Percentiles rank a stretch among this genome's conserved stretches.
phyloP scores from a whole-genome alignment of 2,329 filamentous ascomycete genomes.

The Sordariomycetes sp. region DNA sequence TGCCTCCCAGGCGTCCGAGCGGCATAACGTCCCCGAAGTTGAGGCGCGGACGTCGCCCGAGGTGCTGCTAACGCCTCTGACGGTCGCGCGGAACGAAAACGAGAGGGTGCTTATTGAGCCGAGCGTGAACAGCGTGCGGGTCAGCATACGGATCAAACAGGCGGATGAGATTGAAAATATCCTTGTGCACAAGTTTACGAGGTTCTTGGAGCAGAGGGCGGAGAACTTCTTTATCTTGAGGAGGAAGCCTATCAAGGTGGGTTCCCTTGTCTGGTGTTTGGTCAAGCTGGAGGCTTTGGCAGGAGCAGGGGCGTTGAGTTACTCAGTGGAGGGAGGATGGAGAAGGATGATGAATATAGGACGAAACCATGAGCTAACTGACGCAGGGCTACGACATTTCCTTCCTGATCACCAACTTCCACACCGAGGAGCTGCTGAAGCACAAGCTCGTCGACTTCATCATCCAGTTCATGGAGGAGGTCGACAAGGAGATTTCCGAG shows the following conservation, averaged over 20 bases:
- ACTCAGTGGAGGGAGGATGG: background rate
- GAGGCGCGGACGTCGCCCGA: constrained; percentile 89
- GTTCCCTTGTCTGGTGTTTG: constrained; percentile 9
- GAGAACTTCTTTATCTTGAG: constrained; percentile 95
- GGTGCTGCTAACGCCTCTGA: constrained; percentile 81
- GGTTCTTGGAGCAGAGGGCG: constrained; percentile 89
- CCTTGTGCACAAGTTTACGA: constrained; percentile 93
- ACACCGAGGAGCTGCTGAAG: constrained; percentile 97
- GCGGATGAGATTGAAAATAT: constrained; percentile 98
- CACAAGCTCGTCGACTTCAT: constrained; percentile 99
- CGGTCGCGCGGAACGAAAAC: constrained; percentile 89
- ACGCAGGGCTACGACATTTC: constrained; percentile 93
- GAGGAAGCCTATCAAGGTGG: constrained; percentile 86
- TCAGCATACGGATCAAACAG: constrained; percentile 99
- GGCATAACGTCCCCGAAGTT: constrained; percentile 96
- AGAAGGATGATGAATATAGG: background rate
- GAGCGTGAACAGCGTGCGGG: constrained; percentile 89
- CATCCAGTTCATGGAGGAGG: constrained; percentile 99
- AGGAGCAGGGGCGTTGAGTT: background rate
- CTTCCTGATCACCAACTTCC: constrained; percentile 96
- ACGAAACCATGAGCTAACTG: background rate
- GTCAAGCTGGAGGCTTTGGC: background rate
- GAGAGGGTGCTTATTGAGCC: constrained; percentile 94
- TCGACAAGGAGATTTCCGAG: constrained; percentile 99
- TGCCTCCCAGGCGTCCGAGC: constrained; percentile 88